Percentiles rank a stretch among this genome's conserved stretches.
These are phyloP conservation scores for Talaromyces nanjingensis DNA, from an alignment of 495 filamentous ascomycete species.

Conservation along the genomic window DNA sequence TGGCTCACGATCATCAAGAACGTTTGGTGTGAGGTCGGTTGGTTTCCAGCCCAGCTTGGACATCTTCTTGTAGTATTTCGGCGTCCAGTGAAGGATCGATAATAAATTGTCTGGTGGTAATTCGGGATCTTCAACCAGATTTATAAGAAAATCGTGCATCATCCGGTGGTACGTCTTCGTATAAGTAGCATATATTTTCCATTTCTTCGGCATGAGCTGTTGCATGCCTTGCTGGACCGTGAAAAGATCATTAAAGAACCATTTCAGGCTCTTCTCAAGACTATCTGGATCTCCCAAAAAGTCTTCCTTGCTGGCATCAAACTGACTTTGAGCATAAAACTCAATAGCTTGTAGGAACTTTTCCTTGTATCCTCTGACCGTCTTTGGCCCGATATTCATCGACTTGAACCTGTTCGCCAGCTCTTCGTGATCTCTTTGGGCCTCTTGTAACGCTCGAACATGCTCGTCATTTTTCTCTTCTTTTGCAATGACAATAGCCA, in stretches of 20 bases:
- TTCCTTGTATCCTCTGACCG: slow-evolving; percentile 92
- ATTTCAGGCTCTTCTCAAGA: slow-evolving; percentile 77
- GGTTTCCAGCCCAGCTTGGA: slow-evolving; percentile 70
- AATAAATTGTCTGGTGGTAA: slow-evolving; percentile 72
- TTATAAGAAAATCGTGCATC: slow-evolving; percentile 90
- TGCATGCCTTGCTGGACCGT: slow-evolving; percentile 87
- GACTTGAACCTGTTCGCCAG: slow-evolving; percentile 89
- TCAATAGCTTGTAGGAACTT: slow-evolving; percentile 82
- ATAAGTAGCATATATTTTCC: slow-evolving; percentile 92
- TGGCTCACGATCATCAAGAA: slow-evolving; percentile 79
- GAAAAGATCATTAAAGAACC: slow-evolving; percentile 97
- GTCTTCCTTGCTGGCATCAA: slow-evolving; percentile 62
- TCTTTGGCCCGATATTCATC: slow-evolving; percentile 84
- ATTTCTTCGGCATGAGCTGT: slow-evolving; percentile 87
- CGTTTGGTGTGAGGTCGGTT: slow-evolving; percentile 66
- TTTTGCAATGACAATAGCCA: slow-evolving; percentile 86
- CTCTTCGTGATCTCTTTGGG: slow-evolving; percentile 89
- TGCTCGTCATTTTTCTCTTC: slow-evolving; percentile 94
- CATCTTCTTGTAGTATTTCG: slow-evolving; percentile 97
- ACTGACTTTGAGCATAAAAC: slow-evolving; percentile 62
- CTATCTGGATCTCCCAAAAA: slow-evolving; percentile 78
- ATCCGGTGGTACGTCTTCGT: slow-evolving; percentile 80
- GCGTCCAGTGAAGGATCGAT: slow-evolving; percentile 87
- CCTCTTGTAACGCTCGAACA: slow-evolving; percentile 84
- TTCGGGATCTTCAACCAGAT: slow-evolving; percentile 72